Conservation (phyloP, 2,329 filamentous ascomycete genomes). For the Ceratocystis alfenasii region DNA sequence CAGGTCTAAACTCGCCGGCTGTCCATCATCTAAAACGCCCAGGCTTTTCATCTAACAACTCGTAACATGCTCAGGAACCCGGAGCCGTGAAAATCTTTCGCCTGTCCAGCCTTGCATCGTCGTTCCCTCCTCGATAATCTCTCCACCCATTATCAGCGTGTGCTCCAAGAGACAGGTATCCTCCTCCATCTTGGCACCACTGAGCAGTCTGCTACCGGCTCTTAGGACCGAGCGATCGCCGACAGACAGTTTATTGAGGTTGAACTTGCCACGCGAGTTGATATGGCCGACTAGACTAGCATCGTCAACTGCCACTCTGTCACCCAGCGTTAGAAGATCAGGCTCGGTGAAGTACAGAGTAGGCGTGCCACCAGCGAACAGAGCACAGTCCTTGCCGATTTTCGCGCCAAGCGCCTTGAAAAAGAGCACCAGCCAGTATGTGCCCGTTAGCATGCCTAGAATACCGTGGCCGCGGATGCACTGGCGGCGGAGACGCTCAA, state of each 20-base stretch:
- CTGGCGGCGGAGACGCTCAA: slow-evolving; percentile 39
- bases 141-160: slow-evolving; percentile 45
- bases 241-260: slow-evolving; percentile 40
- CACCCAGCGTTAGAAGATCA: slow-evolving; percentile 42
- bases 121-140: slow-evolving; percentile 39
- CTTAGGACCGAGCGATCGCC: slow-evolving; percentile 42
- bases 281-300: slow-evolving; percentile 45
- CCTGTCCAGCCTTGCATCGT: slow-evolving; percentile 47
- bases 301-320: slow-evolving; percentile 43
- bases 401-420: slow-evolving; percentile 42
- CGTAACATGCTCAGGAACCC: slow-evolving; percentile 14
- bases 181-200: slow-evolving; percentile 41
- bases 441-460: slow-evolving; percentile 42
- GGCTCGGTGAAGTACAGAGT: slow-evolving; percentile 46
- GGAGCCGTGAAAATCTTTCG: slow-evolving; percentile 30
- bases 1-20: no score
- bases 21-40: no score
- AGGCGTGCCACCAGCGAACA: slow-evolving; percentile 43
- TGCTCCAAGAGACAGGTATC: slow-evolving; percentile 46
- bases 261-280: slow-evolving; percentile 45
- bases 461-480: slow-evolving; percentile 42
- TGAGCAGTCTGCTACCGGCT: slow-evolving; percentile 40
- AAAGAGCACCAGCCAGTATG: slow-evolving; percentile 41
- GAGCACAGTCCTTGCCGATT: slow-evolving; percentile 43
- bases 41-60: neutral